Evolutionary conservation across 371 early-diverging fungal species (phyloP).

Genomic region (Lichtheimia ramosa): DNA sequence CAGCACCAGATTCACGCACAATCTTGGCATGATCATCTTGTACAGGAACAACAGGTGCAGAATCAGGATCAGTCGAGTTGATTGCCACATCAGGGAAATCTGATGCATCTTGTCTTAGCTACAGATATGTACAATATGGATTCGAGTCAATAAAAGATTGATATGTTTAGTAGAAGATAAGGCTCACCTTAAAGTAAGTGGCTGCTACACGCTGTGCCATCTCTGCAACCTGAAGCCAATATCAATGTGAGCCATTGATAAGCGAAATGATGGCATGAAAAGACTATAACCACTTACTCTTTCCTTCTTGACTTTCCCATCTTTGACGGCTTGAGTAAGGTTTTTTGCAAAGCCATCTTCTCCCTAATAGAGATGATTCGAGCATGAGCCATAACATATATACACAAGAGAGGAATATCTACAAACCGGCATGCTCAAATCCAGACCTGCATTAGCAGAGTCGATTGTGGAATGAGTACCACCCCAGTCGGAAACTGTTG

Average conservation of each 20-base stretch:
- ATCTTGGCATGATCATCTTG: conserved; percentile 28
- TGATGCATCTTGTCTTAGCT: conserved; percentile 27
- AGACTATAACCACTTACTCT: conserved; percentile 18
- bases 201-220: conserved; percentile 60
- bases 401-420: background rate
- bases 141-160: background rate
- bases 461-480: conserved; percentile 28
- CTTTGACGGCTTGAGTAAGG: conserved; percentile 24
- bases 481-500: conserved; percentile 40
- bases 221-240: conserved; percentile 32
- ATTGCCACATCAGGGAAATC: conserved; percentile 1
- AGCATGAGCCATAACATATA: background rate
- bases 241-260: background rate
- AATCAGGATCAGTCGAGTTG: background rate
- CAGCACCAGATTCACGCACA: conserved; percentile 49
- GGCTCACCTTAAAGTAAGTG: conserved; percentile 41
- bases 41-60: conserved; percentile 1
- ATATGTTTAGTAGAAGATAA: background rate
- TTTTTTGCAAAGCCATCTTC: conserved; percentile 16
- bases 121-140: background rate
- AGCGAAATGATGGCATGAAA: too few species aligned
- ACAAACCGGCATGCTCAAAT: conserved; percentile 62
- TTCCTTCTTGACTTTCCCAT: conserved; percentile 21
- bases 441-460: conserved; percentile 51
- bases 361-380: background rate